Conservation (phyloP, 345 rosid genomes). For the Acer yangbiense region DNA sequence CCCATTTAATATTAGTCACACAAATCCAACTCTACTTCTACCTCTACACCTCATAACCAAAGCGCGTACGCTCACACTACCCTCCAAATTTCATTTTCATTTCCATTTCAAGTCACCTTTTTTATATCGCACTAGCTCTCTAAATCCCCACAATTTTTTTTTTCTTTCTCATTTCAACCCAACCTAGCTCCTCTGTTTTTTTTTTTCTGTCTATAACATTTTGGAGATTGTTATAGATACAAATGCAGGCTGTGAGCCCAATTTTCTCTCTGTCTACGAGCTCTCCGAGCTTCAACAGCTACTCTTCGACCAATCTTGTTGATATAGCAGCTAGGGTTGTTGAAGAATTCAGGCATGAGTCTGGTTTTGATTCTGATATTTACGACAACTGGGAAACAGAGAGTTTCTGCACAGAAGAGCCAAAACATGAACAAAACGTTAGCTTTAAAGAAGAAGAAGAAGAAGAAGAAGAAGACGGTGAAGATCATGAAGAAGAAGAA, state of each 20-base stretch:
- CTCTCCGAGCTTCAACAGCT: slow-evolving; percentile 42
- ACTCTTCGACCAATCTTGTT: slow-evolving; percentile 44
- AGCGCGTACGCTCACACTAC: slow-evolving; percentile 9
- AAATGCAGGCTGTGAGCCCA: slow-evolving; percentile 44
- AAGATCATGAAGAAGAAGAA: slow-evolving; percentile 23
- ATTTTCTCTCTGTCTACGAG: slow-evolving; percentile 44
- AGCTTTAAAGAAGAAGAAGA: too few relatives aligned
- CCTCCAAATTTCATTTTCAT: not conserved
- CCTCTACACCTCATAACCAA: not conserved
- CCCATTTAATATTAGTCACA: too few relatives aligned
- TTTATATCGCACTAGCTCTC: not conserved
- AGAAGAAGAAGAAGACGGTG: not conserved
- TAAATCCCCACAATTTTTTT: not conserved
- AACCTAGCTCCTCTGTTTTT: not conserved
- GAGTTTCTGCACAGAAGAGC: not conserved
- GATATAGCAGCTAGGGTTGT: slow-evolving; percentile 53
- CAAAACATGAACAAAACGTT: not conserved
- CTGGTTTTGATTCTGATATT: slow-evolving; percentile 9
- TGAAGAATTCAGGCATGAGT: slow-evolving; percentile 38
- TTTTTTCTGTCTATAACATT: too few relatives aligned
- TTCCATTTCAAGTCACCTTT: not conserved
- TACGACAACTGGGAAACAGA: not conserved
- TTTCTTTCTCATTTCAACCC: not conserved
- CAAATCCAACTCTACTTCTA: too few relatives aligned
- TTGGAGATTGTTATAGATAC: not conserved